A percentile compares a stretch with the other conserved stretches of the same genome.
phyloP scores from a whole-genome alignment of 2,329 filamentous ascomycete species.

The Beauveria rudraprayagi region DNA sequence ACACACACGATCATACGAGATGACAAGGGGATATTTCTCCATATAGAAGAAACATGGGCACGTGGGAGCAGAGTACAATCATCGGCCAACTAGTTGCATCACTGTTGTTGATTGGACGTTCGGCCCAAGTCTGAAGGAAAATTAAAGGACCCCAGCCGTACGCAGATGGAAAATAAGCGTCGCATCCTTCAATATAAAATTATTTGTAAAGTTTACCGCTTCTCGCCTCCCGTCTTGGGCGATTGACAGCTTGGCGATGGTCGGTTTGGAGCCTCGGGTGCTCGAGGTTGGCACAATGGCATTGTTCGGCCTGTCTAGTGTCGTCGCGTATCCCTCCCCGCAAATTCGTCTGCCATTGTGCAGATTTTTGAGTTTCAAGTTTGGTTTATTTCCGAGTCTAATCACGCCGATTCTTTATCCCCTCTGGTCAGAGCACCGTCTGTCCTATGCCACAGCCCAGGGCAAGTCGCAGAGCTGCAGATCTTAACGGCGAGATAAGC shows the following conservation, averaged over 20 bases:
- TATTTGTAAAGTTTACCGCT: neutral
- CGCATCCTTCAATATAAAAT: neutral
- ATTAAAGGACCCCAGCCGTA: neutral
- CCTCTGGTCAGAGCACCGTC: neutral
- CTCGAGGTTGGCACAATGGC: neutral
- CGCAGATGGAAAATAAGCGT: neutral
- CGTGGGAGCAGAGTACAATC: neutral
- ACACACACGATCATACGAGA: slow-evolving; percentile 4
- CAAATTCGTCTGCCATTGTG: too few species aligned
- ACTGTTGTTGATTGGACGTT: neutral
- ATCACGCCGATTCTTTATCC: neutral
- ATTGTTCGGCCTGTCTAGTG: too few species aligned
- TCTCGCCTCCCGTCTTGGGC: slow-evolving; percentile 4
- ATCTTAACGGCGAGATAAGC: neutral
- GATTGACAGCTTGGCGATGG: neutral
- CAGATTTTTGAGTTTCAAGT: neutral
- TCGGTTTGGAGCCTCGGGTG: neutral
- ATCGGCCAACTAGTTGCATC: too few species aligned
- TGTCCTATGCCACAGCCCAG: neutral
- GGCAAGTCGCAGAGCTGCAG: neutral
- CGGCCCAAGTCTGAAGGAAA: neutral
- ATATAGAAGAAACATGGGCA: neutral
- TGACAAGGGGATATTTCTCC: slow-evolving; percentile 1
- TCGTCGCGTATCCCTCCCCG: too few species aligned
- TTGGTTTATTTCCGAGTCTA: neutral